These are phyloP conservation scores for Talaromyces sp. DNA, from an alignment of 2,329 filamentous ascomycete species.

Conservation along the genomic window DNA sequence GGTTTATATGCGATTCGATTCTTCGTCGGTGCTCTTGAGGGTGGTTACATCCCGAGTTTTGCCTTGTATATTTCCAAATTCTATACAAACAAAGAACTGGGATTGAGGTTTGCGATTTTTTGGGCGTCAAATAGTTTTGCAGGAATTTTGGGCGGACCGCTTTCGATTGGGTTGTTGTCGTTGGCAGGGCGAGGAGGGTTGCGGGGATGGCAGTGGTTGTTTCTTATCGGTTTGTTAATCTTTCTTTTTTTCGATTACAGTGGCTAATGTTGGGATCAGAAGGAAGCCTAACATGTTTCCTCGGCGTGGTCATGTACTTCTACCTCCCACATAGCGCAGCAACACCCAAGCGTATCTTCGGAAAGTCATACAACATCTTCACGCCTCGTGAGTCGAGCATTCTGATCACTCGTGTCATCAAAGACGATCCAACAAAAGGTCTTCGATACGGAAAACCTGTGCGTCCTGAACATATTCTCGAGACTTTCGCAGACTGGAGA, in stretches of 20 bases:
- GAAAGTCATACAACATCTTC: constrained; percentile 21
- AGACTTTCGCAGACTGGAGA: constrained; percentile 15
- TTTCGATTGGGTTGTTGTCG: constrained; percentile 13
- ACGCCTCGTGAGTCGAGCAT: constrained; percentile 19
- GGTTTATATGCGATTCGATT: constrained; percentile 35
- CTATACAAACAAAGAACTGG: constrained; percentile 27
- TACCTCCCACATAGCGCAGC: constrained; percentile 26
- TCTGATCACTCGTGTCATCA: constrained; percentile 14
- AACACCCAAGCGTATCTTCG: constrained; percentile 22
- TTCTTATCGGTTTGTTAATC: constrained; percentile 13
- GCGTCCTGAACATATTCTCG: neutral
- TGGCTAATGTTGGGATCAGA: neutral
- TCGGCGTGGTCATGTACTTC: constrained; percentile 18
- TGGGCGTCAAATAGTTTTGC: constrained; percentile 17
- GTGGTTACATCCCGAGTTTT: constrained; percentile 49
- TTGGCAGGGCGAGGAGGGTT: constrained; percentile 5
- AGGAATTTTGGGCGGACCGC: constrained; percentile 13
- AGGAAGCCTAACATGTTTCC: constrained; percentile 15
- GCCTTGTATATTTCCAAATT: constrained; percentile 26
- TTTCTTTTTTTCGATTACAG: too few relatives aligned
- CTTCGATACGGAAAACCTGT: constrained; percentile 11
- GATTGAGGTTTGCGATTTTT: constrained; percentile 10
- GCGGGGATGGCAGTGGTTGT: constrained; percentile 16
- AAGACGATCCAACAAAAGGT: constrained; percentile 13
- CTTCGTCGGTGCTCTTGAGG: constrained; percentile 47